A percentile compares a stretch with the other conserved stretches of the same genome.
These are phyloP conservation scores for Apiotrichum sp. DNA, from an alignment of 1,284 basidiomycete genomes.

Conservation along the genomic window DNA sequence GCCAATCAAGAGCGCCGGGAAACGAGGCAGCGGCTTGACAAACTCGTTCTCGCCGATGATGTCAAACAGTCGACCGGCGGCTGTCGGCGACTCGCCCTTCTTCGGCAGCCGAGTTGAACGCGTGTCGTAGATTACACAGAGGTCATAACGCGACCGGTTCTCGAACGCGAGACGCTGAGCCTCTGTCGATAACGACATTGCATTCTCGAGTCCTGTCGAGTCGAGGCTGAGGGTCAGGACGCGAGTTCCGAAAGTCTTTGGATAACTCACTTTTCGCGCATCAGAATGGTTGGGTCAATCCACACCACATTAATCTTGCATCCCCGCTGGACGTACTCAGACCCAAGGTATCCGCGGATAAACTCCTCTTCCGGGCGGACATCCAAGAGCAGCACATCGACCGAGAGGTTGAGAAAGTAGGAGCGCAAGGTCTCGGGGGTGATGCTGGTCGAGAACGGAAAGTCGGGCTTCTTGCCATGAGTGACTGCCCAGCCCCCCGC, in stretches of 20 bases:
- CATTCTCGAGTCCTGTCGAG: constrained; percentile 62
- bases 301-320: constrained; percentile 60
- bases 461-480: constrained; percentile 42
- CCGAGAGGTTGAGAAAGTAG: constrained; percentile 55
- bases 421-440: constrained; percentile 58
- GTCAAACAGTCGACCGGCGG: constrained; percentile 58
- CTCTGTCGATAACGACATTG: constrained; percentile 64
- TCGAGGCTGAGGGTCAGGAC: constrained; percentile 53
- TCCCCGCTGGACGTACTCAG: constrained; percentile 44
- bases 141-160: constrained; percentile 78
- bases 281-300: constrained; percentile 73
- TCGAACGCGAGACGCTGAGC: constrained; percentile 66
- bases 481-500: not conserved
- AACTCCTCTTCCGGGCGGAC: constrained; percentile 72
- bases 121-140: constrained; percentile 83
- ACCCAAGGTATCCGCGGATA: constrained; percentile 64
- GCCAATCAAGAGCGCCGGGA: constrained; percentile 77
- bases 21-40: constrained; percentile 63
- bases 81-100: constrained; percentile 49
- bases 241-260: not conserved
- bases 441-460: constrained; percentile 57
- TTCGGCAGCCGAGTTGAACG: constrained; percentile 56
- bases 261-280: constrained; percentile 59
- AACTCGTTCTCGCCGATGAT: constrained; percentile 70
- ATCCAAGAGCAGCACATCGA: constrained; percentile 74